Conservation (phyloP, 2,329 filamentous ascomycete species). For the Aspergillus bombycis region DNA sequence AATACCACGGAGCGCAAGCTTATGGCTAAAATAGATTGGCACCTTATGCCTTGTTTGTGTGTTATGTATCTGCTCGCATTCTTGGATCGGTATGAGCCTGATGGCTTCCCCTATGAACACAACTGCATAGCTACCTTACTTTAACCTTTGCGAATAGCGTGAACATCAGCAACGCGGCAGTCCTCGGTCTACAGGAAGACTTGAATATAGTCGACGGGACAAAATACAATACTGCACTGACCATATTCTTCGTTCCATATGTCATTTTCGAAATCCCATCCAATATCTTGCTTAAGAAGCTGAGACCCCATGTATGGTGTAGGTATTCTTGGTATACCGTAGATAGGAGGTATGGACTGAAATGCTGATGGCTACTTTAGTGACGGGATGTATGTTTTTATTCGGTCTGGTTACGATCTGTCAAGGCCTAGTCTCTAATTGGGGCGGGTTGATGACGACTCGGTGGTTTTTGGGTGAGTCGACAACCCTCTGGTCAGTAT, state of each 20-base stretch:
- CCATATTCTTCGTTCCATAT: constrained; percentile 83
- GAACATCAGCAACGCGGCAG: constrained; percentile 77
- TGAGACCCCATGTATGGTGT: constrained; percentile 69
- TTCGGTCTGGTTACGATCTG: constrained; percentile 76
- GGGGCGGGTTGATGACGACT: constrained; percentile 73
- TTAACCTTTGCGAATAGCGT: constrained; percentile 51
- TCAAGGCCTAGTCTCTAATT: constrained; percentile 79
- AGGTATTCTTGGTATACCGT: constrained; percentile 23
- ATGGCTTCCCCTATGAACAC: not conserved
- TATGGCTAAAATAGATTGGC: constrained; percentile 70
- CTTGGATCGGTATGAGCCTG: constrained; percentile 53
- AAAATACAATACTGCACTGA: constrained; percentile 74
- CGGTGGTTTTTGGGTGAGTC: constrained; percentile 74
- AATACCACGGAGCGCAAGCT: constrained; percentile 61
- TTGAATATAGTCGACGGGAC: constrained; percentile 57
- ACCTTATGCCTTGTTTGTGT: constrained; percentile 72
- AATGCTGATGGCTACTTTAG: constrained; percentile 26
- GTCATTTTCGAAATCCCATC: constrained; percentile 67
- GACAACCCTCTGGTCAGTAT: not conserved
- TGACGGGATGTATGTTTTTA: constrained; percentile 79
- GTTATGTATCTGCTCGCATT: constrained; percentile 73
- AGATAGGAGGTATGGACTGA: not conserved
- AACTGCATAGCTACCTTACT: not conserved
- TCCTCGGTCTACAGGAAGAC: constrained; percentile 67
- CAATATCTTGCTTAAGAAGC: constrained; percentile 71